Percentiles rank a stretch among this genome's conserved stretches.
Evolutionary conservation across 805 yeast species (phyloP).

Genomic region (Tanozyma kutaoensis): DNA sequence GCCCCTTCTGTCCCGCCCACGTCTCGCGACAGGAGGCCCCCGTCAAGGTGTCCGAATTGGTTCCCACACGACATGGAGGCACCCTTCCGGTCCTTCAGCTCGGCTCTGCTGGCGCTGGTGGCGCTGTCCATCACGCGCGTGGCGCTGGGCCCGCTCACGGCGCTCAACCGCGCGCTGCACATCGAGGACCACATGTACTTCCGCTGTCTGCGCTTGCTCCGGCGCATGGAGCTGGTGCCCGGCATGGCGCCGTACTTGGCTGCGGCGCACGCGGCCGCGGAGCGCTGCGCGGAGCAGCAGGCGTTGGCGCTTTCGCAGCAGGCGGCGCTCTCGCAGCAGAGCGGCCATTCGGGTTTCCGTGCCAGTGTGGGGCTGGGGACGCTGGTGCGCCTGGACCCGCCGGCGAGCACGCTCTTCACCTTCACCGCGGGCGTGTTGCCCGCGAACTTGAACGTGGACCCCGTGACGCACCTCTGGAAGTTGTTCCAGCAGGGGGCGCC

Average conservation of each 20-base stretch:
- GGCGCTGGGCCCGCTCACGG: conserved; percentile 31
- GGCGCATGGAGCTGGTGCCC: conserved; percentile 42
- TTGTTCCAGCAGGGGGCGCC: conserved; percentile 89
- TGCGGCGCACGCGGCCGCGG: conserved; percentile 53
- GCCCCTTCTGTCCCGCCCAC: no score
- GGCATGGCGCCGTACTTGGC: conserved; percentile 58
- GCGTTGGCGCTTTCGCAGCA: conserved; percentile 37
- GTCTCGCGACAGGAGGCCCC: no score
- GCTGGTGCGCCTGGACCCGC: conserved; percentile 21
- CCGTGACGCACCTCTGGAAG: conserved; percentile 84
- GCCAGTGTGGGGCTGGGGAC: conserved; percentile 20
- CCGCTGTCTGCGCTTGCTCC: conserved; percentile 44
- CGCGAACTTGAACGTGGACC: conserved; percentile 67
- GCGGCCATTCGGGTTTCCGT: conserved; percentile 7
- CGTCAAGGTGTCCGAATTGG: no score
- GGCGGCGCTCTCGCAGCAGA: conserved; percentile 17
- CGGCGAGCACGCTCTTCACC: conserved; percentile 33
- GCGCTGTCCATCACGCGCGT: conserved; percentile 21
- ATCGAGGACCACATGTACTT: conserved; percentile 59
- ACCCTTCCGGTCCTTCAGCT: conserved; percentile 25
- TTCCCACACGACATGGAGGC: conserved; percentile 3
- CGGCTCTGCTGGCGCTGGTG: conserved; percentile 16
- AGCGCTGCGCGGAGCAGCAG: conserved; percentile 60
- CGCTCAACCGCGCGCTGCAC: conserved; percentile 35
- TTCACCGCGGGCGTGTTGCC: conserved; percentile 72